phyloP scores from a whole-genome alignment of 768 basidiomycete genomes.

The Aureoboletus auriporus region DNA sequence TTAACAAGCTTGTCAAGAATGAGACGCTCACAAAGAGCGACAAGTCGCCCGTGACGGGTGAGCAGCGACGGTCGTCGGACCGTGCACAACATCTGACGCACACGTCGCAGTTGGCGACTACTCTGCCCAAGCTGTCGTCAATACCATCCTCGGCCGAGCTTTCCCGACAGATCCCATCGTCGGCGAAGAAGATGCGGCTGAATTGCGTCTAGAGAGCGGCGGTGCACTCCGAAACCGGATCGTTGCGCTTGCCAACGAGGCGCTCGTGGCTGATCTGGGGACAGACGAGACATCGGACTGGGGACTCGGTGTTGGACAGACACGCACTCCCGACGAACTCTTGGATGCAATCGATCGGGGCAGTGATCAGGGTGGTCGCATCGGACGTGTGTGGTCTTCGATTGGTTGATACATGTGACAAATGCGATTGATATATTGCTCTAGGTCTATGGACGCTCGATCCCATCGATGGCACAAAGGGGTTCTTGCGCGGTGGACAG shows the following conservation, averaged over 20 bases:
- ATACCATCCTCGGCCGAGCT: slow-evolving; percentile 65
- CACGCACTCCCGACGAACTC: slow-evolving; percentile 53
- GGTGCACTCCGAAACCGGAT: slow-evolving; percentile 57
- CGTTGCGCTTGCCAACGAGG: slow-evolving; percentile 77
- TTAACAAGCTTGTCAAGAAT: slow-evolving; percentile 76
- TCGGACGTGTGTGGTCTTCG: slow-evolving; percentile 56
- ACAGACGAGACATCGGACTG: slow-evolving; percentile 59
- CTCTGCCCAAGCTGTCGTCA: slow-evolving; percentile 89
- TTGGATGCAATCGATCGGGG: slow-evolving; percentile 87
- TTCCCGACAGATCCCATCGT: slow-evolving; percentile 89
- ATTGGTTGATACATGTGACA: neutral
- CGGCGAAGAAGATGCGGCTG: slow-evolving; percentile 90
- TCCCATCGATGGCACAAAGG: slow-evolving; percentile 92
- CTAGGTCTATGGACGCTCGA: slow-evolving; percentile 84
- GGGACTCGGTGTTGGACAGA: slow-evolving; percentile 65
- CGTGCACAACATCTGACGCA: neutral
- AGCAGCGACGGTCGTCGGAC: slow-evolving; percentile 8
- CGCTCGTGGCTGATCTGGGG: slow-evolving; percentile 51
- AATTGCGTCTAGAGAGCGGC: slow-evolving; percentile 53
- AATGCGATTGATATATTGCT: neutral
- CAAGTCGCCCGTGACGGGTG: slow-evolving; percentile 88
- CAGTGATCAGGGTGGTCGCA: slow-evolving; percentile 62
- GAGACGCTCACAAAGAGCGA: slow-evolving; percentile 90
- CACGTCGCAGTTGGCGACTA: slow-evolving; percentile 76
- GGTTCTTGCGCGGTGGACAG: slow-evolving; percentile 88